Base-by-base conservation (phyloP, 2,329 filamentous ascomycete genomes). In the Epichloe glyceriae region DNA sequence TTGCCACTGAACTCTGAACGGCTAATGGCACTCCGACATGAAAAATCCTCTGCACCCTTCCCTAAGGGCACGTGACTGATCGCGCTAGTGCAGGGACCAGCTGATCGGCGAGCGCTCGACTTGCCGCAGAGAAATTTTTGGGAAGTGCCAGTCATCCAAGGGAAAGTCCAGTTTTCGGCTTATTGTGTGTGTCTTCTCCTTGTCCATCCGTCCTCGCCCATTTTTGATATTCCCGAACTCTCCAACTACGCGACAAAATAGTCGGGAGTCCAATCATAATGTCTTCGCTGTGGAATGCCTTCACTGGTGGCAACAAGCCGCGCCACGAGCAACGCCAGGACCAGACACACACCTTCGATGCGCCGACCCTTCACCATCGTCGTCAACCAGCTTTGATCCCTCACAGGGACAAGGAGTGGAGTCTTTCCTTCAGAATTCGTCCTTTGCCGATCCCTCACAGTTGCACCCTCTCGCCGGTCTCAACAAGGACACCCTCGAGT, bases 401-500 rank as follows among this genome's bases (percentile, higher is more conserved):
- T 75, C 80, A 58, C 76, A 82, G 61, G 81, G 82, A 50, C 83
- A 86, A 68, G 89, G 91, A 69, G 86, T 93, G 61, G 85, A 88
- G 62, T 85, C 87, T 51, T 96, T 98, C 70, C 80, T 97, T 53
- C 83, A 81, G 62, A 79, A 75, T 61, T 82, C 85, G 53, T 70
- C 83, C 51, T 84, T 93, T 60, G 81, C 89, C 67, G 93, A 98
- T 69, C 88, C 91, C 10, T 82, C 89, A 56, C 79, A 86, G 67
- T 77, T 98, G 61, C 93, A 98, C 68, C 93, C 94, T 44, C 83
- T 98, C 51, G 89, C 93, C 50, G 93, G 93, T 58, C 74, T 98
- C 55, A 89, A 96, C 73, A 83, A 88, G 72, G 88, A 95, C 61
- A 87, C 86, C 0, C 83, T 98, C 62, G 93, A 98, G 68, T 98